Base-by-base conservation (phyloP, 1,139 yeast genomes). In the Tardiomyces blankii region DNA sequence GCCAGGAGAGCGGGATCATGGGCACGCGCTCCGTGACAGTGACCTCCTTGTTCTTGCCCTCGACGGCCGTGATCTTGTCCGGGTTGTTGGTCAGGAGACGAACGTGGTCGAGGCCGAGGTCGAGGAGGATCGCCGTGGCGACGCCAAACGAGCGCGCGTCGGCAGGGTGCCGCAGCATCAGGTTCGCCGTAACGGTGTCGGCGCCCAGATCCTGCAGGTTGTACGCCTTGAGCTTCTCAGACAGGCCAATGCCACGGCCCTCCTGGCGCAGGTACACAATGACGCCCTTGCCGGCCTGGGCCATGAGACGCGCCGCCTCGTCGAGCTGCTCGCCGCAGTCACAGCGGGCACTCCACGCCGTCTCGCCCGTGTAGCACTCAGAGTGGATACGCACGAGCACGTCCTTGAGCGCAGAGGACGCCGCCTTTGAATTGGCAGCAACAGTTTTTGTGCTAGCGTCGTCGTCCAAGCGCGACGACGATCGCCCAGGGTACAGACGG, bases 291-390 rank as follows among this genome's bases (percentile, higher is more conserved):
- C 96, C 96, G 41, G 72, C 73, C 46, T 74, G 69, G 4, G 95
- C 95, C 89, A 93, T 91, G 41, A 85, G 67, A 51, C 94, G 74
- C 8, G 97, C 98, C 1, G 98, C 97, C 64, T 93, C 96, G 64
- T 91, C 96, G 56, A 93, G 85, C 69, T 93, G 98, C 65, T 93
- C 98, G 13, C 98, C 99, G 66, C 99, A 93, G 65, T 93, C 98
- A 65, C 98, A 93, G 46, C 99, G 75, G 2, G 98, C 97, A 49
- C 93, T 80, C 96, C 98, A 93, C 12, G 97, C 97, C 1, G 96
- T 91, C 63, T 93, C 99, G 7, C 98, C 98, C 0, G 99, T 93
- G 67, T 91, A 93, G 64, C 98, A 93, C 62, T 93, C 99, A 5
- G 95, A 85, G 62, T 93, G 99, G 54, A 93, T 88, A 51, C 98